These are phyloP conservation scores for Botrytis cinerea DNA, from an alignment of 2,329 filamentous ascomycete genomes.

Conservation along the genomic window DNA sequence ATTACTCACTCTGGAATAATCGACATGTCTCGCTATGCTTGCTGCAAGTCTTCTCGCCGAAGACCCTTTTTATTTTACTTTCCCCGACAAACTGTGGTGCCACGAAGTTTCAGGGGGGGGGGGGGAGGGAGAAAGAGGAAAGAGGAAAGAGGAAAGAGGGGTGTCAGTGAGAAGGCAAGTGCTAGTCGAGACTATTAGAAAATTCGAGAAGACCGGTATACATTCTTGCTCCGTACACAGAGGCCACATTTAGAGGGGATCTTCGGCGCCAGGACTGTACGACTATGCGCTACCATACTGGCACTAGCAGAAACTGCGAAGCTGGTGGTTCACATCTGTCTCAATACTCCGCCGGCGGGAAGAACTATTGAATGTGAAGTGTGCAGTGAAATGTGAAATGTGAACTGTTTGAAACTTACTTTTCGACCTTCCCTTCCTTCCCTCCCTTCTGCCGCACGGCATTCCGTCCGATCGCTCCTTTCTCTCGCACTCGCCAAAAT, in stretches of 20 bases:
- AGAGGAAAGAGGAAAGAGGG: neutral
- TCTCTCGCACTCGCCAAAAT: neutral
- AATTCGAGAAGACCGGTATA: neutral
- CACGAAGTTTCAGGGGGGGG: constrained; percentile 14
- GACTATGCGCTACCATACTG: neutral
- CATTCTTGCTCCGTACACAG: neutral
- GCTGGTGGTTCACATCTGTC: neutral
- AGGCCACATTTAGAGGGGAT: neutral
- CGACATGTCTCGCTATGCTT: neutral
- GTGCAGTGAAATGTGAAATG: neutral
- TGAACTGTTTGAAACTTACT: neutral
- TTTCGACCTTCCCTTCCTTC: neutral
- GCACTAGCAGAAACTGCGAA: neutral
- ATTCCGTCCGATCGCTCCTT: too few species aligned
- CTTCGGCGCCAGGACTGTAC: neutral
- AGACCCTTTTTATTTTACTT: constrained; percentile 7
- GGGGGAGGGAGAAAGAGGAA: neutral
- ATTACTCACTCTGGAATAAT: constrained; percentile 1
- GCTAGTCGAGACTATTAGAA: neutral
- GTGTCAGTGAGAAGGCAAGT: neutral
- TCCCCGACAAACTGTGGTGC: neutral
- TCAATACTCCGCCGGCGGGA: neutral
- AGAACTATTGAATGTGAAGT: neutral
- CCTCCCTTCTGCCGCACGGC: too few species aligned
- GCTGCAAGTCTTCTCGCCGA: too few species aligned